Evolutionary conservation across 306 rosid species (phyloP).

Genomic region (Purshia tridentata): DNA sequence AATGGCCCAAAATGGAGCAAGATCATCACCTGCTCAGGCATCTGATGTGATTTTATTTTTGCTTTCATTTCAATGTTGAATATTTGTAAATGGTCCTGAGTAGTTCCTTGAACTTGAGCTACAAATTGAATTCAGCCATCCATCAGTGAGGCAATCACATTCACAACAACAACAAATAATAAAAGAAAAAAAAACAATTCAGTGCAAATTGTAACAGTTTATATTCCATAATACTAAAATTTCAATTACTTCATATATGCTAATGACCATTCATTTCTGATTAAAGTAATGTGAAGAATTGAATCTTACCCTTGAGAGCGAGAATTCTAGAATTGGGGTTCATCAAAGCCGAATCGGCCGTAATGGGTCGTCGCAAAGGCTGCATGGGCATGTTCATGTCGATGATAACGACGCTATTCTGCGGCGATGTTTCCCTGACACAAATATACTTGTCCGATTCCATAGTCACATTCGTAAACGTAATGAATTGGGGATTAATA

Average conservation of each 20-base stretch:
- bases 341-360: conserved; percentile 84
- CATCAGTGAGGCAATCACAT: conserved; percentile 8
- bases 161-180: background rate
- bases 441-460: conserved; percentile 82
- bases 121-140: conserved; percentile 19
- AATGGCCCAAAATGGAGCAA: conserved; percentile 13
- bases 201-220: background rate
- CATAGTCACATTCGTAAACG: conserved; percentile 80
- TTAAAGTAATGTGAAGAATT: background rate
- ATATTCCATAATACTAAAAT: background rate
- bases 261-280: background rate
- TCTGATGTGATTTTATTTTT: conserved; percentile 76
- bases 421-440: conserved; percentile 77
- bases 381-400: conserved; percentile 83
- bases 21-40: conserved; percentile 67
- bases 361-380: conserved; percentile 77
- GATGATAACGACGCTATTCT: conserved; percentile 66
- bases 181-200: background rate
- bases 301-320: conserved; percentile 59
- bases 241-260: background rate
- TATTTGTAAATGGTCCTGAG: conserved; percentile 84
- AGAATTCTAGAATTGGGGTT: conserved; percentile 71
- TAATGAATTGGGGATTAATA: conserved; percentile 68
- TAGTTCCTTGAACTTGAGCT: conserved; percentile 80
- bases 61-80: conserved; percentile 68